A percentile compares a stretch with the other conserved stretches of the same genome.
phyloP scores from a whole-genome alignment of 768 basidiomycete genomes.

The Inosperma sp. region DNA sequence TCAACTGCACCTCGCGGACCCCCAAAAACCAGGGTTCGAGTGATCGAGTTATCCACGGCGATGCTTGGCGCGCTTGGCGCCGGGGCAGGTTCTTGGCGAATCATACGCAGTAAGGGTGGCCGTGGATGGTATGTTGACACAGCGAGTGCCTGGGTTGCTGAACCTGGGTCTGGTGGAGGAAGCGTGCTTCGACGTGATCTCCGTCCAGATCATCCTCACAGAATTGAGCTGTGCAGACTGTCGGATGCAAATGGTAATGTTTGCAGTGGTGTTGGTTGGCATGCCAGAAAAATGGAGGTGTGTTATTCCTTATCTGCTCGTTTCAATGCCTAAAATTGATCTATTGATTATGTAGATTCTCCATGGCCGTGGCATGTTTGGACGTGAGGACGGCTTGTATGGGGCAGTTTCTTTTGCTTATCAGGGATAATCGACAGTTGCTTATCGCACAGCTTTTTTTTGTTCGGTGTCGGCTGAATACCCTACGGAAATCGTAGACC shows the following conservation, averaged over 20 bases:
- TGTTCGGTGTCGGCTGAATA: no score
- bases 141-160: slow-evolving; percentile 74
- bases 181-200: slow-evolving; percentile 59
- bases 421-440: slow-evolving; percentile 75
- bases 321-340: slow-evolving; percentile 3
- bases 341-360: slow-evolving; percentile 53
- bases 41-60: slow-evolving; percentile 76
- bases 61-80: slow-evolving; percentile 69
- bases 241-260: slow-evolving; percentile 84
- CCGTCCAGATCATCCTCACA: slow-evolving; percentile 55
- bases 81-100: slow-evolving; percentile 83
- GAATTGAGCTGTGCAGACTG: slow-evolving; percentile 65
- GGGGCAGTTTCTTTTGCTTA: slow-evolving; percentile 94
- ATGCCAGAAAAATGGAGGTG: slow-evolving; percentile 95
- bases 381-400: slow-evolving; percentile 89
- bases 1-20: slow-evolving; percentile 29
- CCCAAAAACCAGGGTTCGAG: slow-evolving; percentile 71
- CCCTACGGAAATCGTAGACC: no score
- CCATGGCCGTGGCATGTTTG: slow-evolving; percentile 86
- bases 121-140: slow-evolving; percentile 94
- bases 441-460: neutral
- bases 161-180: slow-evolving; percentile 32
- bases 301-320: slow-evolving; percentile 20
- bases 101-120: slow-evolving; percentile 88
- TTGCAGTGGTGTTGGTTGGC: slow-evolving; percentile 91